Evolutionary conservation across 768 basidiomycete species (phyloP), one percentile per base, ranked within the genome.

Genomic region (Mycena epipterygia): DNA sequence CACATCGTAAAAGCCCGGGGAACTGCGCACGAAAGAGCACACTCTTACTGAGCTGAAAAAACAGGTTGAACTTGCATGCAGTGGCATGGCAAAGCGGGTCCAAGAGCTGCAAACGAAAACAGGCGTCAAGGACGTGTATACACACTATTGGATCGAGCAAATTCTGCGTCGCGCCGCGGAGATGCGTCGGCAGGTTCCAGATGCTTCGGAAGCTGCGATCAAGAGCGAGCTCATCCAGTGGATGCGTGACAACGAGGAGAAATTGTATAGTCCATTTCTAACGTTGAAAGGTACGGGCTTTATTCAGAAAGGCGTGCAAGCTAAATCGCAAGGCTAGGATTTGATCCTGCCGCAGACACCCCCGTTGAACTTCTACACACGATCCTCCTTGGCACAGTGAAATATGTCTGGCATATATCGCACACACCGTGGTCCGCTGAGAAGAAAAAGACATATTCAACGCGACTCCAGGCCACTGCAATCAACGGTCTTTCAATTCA

Each of bases 111-210:
- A 77, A 52, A 74, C 67, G 0, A 17, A 11, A 11, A 74, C 70
- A 14, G 76, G 76, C 0, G 68, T 77, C 25, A 77, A 77, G 55
- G 75, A 76, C 60, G 21, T 44, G 42, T 44, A 44, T n/a, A 44
- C 42, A n/a, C 42, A 44, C 5, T 44, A 44, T 21, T 44, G 42
- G 42, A 44, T 44, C 19, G 42, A 44, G 14, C 42, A 44, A n/a
- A 13, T 44, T 16, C 12, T 44, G 6, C 6, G 14, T 44, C 42
- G 42, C 6, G 12, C 21, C 42, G 21, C 12, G 42, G 42, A 44
- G 6, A 44, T 44, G 42, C 6, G 21, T 16, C 12, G 21, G 21
- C 12, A 44, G 12, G 42, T 11, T 44, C 42, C 42, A 16, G 21
- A 13, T 44, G 21, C 14, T 13, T 44, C 42, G 19, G 21, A 44